phyloP scores from a whole-genome alignment of 1,139 yeast species.

The Hansenula sp. region DNA sequence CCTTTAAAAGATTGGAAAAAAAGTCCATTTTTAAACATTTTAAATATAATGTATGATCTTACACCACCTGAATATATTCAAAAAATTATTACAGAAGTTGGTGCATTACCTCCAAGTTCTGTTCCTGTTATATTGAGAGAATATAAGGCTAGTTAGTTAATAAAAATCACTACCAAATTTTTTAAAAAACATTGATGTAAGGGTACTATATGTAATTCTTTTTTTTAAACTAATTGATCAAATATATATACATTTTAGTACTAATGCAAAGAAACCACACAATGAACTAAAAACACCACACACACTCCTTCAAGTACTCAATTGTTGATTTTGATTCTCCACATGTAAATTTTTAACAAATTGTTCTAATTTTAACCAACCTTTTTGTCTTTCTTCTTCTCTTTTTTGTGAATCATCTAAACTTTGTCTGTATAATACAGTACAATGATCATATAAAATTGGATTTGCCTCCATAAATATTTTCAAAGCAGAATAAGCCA shows the following conservation, averaged over 20 bases:
- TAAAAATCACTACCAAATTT: no score
- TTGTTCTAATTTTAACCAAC: constrained; percentile 71
- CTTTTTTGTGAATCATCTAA: constrained; percentile 61
- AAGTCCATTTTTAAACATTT: constrained; percentile 59
- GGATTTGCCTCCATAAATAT: constrained; percentile 94
- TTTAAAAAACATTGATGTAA: no score
- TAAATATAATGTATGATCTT: constrained; percentile 86
- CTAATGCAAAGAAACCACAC: not conserved
- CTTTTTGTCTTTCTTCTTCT: constrained; percentile 56
- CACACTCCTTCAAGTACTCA: not conserved
- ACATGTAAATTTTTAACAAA: constrained; percentile 37
- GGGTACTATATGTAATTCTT: no score
- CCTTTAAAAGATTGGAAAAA: constrained; percentile 65
- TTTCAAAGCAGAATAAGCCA: constrained; percentile 87
- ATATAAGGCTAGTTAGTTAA: constrained; percentile 42
- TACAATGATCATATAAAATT: constrained; percentile 85
- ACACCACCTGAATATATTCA: constrained; percentile 94
- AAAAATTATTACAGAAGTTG: constrained; percentile 93
- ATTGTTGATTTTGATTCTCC: not conserved
- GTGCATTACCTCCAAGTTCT: constrained; percentile 94
- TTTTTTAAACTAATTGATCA: no score
- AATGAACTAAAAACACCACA: not conserved
- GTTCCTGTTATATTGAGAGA: constrained; percentile 96
- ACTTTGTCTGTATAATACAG: constrained; percentile 75
- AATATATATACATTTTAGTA: no score